These are phyloP conservation scores for Boletus sensibilis DNA, from an alignment of 768 basidiomycete species.

Conservation along the genomic window DNA sequence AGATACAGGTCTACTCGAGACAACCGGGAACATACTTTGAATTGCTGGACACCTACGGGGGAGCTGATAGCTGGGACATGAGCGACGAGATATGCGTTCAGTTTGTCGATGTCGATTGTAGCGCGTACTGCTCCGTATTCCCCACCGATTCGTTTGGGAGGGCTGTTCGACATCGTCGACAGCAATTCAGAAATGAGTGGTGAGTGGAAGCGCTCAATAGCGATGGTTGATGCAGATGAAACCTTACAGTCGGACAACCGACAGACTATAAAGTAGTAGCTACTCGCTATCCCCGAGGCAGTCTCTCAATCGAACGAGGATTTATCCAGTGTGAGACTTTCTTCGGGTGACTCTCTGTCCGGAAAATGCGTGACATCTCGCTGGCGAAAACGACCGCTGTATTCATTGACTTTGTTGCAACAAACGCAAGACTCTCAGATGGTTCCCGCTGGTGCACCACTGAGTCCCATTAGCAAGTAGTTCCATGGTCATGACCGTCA, in stretches of 20 bases:
- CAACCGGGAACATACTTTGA: constrained; percentile 60
- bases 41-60: constrained; percentile 85
- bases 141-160: constrained; percentile 58
- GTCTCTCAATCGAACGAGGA: too few relatives aligned
- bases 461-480: not conserved
- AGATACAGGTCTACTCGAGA: not conserved
- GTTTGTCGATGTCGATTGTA: constrained; percentile 57
- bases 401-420: not conserved
- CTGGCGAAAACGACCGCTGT: not conserved
- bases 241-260: too few relatives aligned
- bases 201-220: too few relatives aligned
- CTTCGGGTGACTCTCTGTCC: not conserved
- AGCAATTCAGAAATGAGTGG: not conserved
- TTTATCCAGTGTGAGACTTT: too few relatives aligned
- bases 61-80: constrained; percentile 54
- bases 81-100: constrained; percentile 64
- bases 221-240: too few relatives aligned
- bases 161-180: constrained; percentile 20
- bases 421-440: not conserved
- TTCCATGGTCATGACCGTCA: not conserved
- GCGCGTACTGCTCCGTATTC: constrained; percentile 76
- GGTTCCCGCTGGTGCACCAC: not conserved
- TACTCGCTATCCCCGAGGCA: too few relatives aligned
- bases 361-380: not conserved
- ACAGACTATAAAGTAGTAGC: too few relatives aligned